phyloP scores from a whole-genome alignment of 306 rosid species.

The Styphnolobium japonicum region DNA sequence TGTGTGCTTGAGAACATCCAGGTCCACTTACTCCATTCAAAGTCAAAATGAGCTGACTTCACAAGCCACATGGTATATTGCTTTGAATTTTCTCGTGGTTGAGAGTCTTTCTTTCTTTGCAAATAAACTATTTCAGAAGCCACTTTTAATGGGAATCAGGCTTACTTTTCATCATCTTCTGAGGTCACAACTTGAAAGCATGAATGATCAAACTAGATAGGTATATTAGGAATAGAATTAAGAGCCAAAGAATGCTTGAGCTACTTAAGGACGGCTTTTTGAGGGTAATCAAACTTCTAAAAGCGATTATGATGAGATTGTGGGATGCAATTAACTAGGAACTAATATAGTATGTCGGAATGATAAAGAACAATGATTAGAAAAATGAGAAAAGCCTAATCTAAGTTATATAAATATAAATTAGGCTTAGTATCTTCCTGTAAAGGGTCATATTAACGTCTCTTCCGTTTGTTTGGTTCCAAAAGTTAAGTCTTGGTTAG shows the following conservation, averaged over 20 bases:
- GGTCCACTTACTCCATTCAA: conserved; percentile 41
- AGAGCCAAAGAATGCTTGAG: neutral
- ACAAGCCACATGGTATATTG: neutral
- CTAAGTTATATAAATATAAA: neutral
- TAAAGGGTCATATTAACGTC: conserved; percentile 33
- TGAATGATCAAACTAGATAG: neutral
- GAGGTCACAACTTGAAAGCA: conserved; percentile 32
- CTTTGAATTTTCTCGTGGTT: conserved; percentile 14
- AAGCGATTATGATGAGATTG: conserved; percentile 49
- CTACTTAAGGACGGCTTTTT: conserved; percentile 18
- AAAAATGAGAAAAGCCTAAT: conserved; percentile 32
- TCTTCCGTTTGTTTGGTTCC: conserved; percentile 42
- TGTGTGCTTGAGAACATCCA: conserved; percentile 5
- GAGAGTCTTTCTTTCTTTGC: conserved; percentile 7
- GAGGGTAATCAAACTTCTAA: conserved; percentile 33
- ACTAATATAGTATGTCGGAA: conserved; percentile 52
- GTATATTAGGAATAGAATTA: conserved; percentile 6
- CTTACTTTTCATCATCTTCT: conserved; percentile 40
- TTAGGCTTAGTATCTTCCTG: conserved; percentile 8
- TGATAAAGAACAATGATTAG: conserved; percentile 46
- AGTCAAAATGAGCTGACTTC: conserved; percentile 53
- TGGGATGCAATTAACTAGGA: conserved; percentile 42
- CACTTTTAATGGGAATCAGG: conserved; percentile 27
- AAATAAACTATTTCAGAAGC: conserved; percentile 37
- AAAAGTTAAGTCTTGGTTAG: conserved; percentile 39